These are phyloP conservation scores for Erysimum cheiri DNA, from an alignment of 441 rosid genomes.

Conservation along the genomic window DNA sequence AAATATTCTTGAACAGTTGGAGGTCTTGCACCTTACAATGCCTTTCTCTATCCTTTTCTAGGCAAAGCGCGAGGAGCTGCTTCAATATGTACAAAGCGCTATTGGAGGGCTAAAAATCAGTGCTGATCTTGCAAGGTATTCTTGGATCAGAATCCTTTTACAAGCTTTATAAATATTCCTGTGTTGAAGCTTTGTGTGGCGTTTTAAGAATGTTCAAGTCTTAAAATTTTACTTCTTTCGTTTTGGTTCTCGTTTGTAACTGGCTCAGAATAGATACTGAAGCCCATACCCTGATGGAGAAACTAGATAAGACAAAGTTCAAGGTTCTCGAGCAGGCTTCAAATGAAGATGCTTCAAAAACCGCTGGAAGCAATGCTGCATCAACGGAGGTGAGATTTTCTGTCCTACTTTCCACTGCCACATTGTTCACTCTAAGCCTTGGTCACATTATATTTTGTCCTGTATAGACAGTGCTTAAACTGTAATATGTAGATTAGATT, in stretches of 20 bases:
- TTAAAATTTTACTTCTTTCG: slow-evolving; percentile 30
- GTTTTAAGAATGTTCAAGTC: slow-evolving; percentile 4
- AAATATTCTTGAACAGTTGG: neutral
- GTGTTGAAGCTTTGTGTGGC: slow-evolving; percentile 1
- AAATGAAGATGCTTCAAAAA: slow-evolving; percentile 48
- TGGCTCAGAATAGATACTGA: slow-evolving; percentile 93
- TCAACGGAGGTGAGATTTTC: slow-evolving; percentile 57
- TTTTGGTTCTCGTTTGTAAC: slow-evolving; percentile 43
- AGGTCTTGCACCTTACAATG: slow-evolving; percentile 33
- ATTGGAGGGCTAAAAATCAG: slow-evolving; percentile 81
- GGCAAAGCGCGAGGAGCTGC: slow-evolving; percentile 89
- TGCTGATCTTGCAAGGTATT: slow-evolving; percentile 76
- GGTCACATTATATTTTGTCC: slow-evolving; percentile 7
- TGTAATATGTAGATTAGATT: neutral
- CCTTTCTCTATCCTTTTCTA: slow-evolving; percentile 43
- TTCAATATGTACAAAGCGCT: slow-evolving; percentile 86
- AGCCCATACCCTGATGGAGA: slow-evolving; percentile 65
- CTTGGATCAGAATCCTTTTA: slow-evolving; percentile 21
- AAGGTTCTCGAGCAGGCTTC: slow-evolving; percentile 47
- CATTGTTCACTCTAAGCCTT: neutral
- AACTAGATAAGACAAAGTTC: slow-evolving; percentile 59
- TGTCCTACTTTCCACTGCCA: slow-evolving; percentile 18
- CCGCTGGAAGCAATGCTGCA: slow-evolving; percentile 50
- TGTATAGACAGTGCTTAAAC: neutral
- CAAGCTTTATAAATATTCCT: neutral